phyloP scores from a whole-genome alignment of 2,329 filamentous ascomycete species.

The Lecanicillium sp. region DNA sequence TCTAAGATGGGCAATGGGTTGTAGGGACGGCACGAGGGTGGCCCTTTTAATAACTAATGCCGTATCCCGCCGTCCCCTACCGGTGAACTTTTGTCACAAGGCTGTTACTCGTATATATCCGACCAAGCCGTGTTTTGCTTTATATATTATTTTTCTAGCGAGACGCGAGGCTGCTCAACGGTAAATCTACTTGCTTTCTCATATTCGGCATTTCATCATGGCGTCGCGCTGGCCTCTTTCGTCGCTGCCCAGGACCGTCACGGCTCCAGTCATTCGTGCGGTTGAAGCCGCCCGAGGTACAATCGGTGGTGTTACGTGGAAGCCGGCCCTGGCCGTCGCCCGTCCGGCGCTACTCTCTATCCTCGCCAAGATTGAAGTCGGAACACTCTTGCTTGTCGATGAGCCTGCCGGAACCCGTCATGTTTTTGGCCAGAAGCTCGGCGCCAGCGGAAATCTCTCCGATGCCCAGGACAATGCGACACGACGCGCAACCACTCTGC shows the following conservation, averaged over 20 bases:
- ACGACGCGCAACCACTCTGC: slow-evolving; percentile 29
- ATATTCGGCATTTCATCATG: background rate
- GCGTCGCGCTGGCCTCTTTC: slow-evolving; percentile 16
- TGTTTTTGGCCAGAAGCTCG: slow-evolving; percentile 41
- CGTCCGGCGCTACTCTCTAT: slow-evolving; percentile 40
- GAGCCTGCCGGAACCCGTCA: slow-evolving; percentile 36
- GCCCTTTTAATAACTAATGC: too few relatives aligned
- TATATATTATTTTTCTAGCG: too few relatives aligned
- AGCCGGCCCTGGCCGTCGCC: slow-evolving; percentile 39
- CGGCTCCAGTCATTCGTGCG: slow-evolving; percentile 32
- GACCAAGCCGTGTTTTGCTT: too few relatives aligned
- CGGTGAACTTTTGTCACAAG: background rate
- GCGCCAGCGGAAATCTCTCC: slow-evolving; percentile 28
- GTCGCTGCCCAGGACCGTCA: slow-evolving; percentile 32
- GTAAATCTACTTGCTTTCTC: background rate
- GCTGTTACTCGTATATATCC: too few relatives aligned
- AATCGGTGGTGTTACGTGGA: slow-evolving; percentile 42
- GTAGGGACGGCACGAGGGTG: too few relatives aligned
- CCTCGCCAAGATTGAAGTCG: slow-evolving; percentile 40
- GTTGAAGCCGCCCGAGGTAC: slow-evolving; percentile 35
- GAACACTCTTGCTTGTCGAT: slow-evolving; percentile 44
- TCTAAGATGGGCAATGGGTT: background rate
- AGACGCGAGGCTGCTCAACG: background rate
- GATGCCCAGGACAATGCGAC: slow-evolving; percentile 30
- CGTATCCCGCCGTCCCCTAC: background rate